Base-by-base conservation (phyloP, 2,329 filamentous ascomycete genomes). In the Pezizomycotina sp. region DNA sequence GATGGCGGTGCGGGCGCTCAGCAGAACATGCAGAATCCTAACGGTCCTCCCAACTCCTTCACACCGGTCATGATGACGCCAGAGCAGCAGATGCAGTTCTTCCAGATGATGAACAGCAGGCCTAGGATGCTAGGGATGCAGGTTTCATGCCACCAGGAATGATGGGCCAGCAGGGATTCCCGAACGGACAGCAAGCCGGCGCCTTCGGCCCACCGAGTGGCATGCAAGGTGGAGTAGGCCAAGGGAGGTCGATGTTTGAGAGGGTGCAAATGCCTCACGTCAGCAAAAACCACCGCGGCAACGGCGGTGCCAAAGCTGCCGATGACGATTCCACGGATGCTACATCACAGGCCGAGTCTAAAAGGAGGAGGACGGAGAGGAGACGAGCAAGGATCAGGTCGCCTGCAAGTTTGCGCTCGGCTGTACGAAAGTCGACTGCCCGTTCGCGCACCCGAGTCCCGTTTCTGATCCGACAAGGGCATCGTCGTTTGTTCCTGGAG, bases 381-480 rank as follows among this genome's bases (percentile, higher is more conserved):
- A 40, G 4, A 30, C 41, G 15, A 43, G 43, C 28, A 46, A 47
- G 21, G 50, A 55, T 19, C 51, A 53, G 19, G 44, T 51, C n/a
- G 47, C 51, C 44, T 98, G 89, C 69, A 81, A 78, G 52, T 98
- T 74, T 64, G 93, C 95, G 60, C 63, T 89, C 35, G 66, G 70
- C 46, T 98, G 89, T 62, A 80, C 77, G 24, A 91, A 91, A 58
- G 73, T 71, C 49, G 80, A 91, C 44, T 98, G 89, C 61, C 77
- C 76, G 48, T 98, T 82, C 56, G 89, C 82, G 12, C 89, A 98
- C 53, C 86, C 93, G 60, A 92, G 84, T 10, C 83, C 89, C 2
- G 83, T 79, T 2, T 84, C 86, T 20, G 77, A 81, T 3, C 75
- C 77, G 2, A 79, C 77, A 18, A 70, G 45, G 20, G 39, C 69